Evolutionary conservation across 768 basidiomycete genomes (phyloP), one percentile per base, ranked within the genome.

Genomic region (Agrocybe praecox): DNA sequence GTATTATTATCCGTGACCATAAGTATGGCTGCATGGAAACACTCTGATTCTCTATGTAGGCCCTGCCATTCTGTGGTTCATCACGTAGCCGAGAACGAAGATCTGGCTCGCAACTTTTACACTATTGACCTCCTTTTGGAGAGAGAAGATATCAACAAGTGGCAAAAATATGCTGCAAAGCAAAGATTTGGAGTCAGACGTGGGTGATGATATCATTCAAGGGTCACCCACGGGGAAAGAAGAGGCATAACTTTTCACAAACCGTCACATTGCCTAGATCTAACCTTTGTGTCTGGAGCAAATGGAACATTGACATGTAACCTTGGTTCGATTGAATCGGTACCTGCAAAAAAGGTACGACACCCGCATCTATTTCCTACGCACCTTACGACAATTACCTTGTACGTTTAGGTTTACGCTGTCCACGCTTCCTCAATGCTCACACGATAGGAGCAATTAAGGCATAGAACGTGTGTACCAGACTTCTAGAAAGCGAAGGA

Each of bases 101-200:
- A 77, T 14, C 77, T 87, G 5, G 83, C 84, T 2, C 70, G 70
- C 24, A 57, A 74, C 22, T 86, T 69, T 54, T 79, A 82, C 58
- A 84, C 83, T 0, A 72, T 85, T 2, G 78, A 80, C 14, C 66
- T 79, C 4, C 69, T 86, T 9, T 67, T 85, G 6, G 67, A 73
- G 46, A 66, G 83, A 46, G 84, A 84, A 43, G 84, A 86, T 47
- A 79, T 86, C 9, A 77, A 78, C 65, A 80, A 75, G 53, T 86
- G 84, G 84, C 71, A 72, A 42, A 76, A 71, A 48, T 86, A 85
- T 60, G 83, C 83, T 2, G 67, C 81, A 11, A 84, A 75, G 52
- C 77, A 79, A 63, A 67, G 74, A 33, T 77, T 67, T 66, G 71
- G 74, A 22, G 63, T 62, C 14, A 55, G 64, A 42, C 61, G 55